Percentiles rank a stretch among this genome's conserved stretches.
These are phyloP conservation scores for Termitomyces sp. DNA, from an alignment of 768 basidiomycete genomes.

Conservation along the genomic window DNA sequence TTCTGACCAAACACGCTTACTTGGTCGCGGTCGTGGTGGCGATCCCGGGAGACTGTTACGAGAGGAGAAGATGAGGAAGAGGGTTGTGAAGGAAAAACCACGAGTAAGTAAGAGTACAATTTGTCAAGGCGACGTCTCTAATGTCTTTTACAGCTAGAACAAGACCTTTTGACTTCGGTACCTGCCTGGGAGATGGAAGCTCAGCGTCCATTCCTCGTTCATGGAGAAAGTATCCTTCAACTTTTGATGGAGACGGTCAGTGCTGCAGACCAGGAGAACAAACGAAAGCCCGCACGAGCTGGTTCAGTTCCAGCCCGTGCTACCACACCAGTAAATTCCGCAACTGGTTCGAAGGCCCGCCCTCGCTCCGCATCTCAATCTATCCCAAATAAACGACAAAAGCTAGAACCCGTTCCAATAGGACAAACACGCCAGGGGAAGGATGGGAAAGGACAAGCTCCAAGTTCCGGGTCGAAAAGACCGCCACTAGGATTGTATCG, in stretches of 20 bases:
- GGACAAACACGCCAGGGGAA: constrained; percentile 14
- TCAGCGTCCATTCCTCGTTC: constrained; percentile 72
- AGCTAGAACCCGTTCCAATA: constrained; percentile 32
- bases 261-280: constrained; percentile 78
- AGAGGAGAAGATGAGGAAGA: constrained; percentile 97
- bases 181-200: constrained; percentile 83
- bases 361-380: constrained; percentile 52
- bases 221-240: constrained; percentile 77
- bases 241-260: constrained; percentile 69
- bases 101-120: constrained; percentile 49
- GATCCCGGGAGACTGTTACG: constrained; percentile 83
- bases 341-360: constrained; percentile 38
- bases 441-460: constrained; percentile 15
- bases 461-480: constrained; percentile 17
- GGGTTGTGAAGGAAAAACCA: constrained; percentile 90
- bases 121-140: neutral
- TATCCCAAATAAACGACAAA: constrained; percentile 59
- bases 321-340: constrained; percentile 46
- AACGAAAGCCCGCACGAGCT: constrained; percentile 45
- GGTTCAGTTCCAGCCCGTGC: constrained; percentile 59
- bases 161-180: constrained; percentile 72
- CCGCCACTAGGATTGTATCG: constrained; percentile 38
- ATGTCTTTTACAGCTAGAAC: constrained; percentile 60
- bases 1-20: constrained; percentile 73
- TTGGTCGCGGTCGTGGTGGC: constrained; percentile 78